These are phyloP conservation scores for Citrus inodora DNA, from an alignment of 345 rosid genomes.

Conservation along the genomic window DNA sequence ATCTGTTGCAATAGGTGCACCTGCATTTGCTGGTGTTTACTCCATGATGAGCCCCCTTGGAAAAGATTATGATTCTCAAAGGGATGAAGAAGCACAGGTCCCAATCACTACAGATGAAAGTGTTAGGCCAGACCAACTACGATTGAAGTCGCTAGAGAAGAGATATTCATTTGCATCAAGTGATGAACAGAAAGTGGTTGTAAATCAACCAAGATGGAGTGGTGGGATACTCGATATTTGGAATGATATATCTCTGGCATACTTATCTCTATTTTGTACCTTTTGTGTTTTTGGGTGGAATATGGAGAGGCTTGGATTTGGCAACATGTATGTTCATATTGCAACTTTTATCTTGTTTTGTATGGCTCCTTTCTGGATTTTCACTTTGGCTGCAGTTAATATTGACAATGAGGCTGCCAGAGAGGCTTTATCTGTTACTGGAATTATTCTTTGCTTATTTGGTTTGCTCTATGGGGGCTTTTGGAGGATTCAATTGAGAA, in stretches of 20 bases:
- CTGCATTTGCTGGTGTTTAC: slow-evolving; percentile 82
- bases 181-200: slow-evolving; percentile 36
- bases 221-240: slow-evolving; percentile 86
- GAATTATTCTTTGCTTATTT: slow-evolving; percentile 69
- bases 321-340: slow-evolving; percentile 93
- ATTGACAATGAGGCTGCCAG: slow-evolving; percentile 57
- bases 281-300: slow-evolving; percentile 97
- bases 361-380: slow-evolving; percentile 90
- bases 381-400: slow-evolving; percentile 83
- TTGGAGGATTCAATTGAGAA: slow-evolving; percentile 96
- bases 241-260: slow-evolving; percentile 84
- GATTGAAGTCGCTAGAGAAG: slow-evolving; percentile 42
- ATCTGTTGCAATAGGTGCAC: slow-evolving; percentile 81
- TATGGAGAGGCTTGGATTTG: slow-evolving; percentile 94
- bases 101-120: slow-evolving; percentile 28
- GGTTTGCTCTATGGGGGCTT: slow-evolving; percentile 94
- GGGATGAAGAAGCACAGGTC: slow-evolving; percentile 69
- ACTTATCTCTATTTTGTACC: slow-evolving; percentile 74
- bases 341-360: slow-evolving; percentile 86
- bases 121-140: slow-evolving; percentile 20
- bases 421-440: slow-evolving; percentile 60
- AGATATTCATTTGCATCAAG: slow-evolving; percentile 66
- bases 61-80: slow-evolving; percentile 53
- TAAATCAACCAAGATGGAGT: slow-evolving; percentile 67
- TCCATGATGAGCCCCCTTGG: slow-evolving; percentile 82